Evolutionary conservation across 129 eudicot species (phyloP).

Genomic region (Saussurea involucrata): DNA sequence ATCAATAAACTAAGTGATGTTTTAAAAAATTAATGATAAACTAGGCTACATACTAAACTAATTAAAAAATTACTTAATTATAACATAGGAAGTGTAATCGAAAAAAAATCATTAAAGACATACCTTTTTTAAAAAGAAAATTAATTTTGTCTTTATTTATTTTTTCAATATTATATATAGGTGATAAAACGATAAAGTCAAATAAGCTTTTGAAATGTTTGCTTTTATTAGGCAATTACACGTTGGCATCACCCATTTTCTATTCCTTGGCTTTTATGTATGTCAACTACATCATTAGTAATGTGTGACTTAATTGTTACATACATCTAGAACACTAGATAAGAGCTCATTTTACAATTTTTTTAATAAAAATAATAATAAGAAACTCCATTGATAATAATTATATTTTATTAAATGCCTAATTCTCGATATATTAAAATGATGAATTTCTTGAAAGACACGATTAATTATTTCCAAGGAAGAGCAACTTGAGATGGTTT

Average conservation of each 20-base stretch:
- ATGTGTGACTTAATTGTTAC: background rate
- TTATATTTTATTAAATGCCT: background rate
- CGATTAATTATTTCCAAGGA: background rate
- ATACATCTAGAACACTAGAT: background rate
- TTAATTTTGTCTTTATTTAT: no score
- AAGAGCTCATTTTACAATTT: background rate
- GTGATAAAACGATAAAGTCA: constrained; percentile 5
- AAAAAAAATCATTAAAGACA: no score
- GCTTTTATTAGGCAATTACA: constrained; percentile 24
- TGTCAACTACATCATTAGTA: background rate
- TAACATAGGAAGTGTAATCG: no score
- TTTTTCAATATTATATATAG: no score
- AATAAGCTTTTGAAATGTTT: constrained; percentile 23
- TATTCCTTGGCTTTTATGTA: background rate
- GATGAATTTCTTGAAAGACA: background rate
- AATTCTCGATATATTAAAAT: background rate
- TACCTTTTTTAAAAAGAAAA: no score
- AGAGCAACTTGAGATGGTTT: background rate
- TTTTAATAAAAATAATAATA: no score
- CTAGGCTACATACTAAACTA: no score
- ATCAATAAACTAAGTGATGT: no score
- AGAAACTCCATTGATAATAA: no score
- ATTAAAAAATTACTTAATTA: no score
- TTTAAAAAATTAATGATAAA: no score
- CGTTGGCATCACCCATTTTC: background rate